phyloP scores from a whole-genome alignment of 1,284 basidiomycete species.

The Grifola frondosa region DNA sequence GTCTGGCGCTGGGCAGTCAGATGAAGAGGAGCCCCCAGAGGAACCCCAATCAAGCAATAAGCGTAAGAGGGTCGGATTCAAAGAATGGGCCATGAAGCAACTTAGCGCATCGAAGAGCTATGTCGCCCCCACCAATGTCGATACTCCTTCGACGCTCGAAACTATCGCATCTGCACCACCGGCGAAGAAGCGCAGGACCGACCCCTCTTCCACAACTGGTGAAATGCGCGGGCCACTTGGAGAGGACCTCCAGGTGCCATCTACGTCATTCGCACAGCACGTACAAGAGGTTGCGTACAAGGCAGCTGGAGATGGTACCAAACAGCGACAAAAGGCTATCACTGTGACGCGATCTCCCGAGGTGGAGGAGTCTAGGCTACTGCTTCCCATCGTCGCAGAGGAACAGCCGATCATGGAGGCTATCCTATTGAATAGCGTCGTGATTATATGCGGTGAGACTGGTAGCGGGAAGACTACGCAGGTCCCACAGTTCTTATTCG shows the following conservation, averaged over 20 bases:
- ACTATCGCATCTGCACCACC: slow-evolving; percentile 26
- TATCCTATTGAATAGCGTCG: slow-evolving; percentile 80
- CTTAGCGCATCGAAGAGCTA: slow-evolving; percentile 60
- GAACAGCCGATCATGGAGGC: slow-evolving; percentile 95
- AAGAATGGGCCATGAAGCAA: slow-evolving; percentile 83
- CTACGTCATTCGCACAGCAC: slow-evolving; percentile 57
- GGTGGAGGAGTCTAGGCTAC: slow-evolving; percentile 76
- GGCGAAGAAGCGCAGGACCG: slow-evolving; percentile 45
- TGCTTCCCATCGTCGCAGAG: slow-evolving; percentile 89
- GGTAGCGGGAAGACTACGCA: slow-evolving; percentile 99
- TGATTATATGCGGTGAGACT: slow-evolving; percentile 81
- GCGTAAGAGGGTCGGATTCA: slow-evolving; percentile 63
- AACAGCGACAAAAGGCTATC: slow-evolving; percentile 45
- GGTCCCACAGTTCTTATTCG: slow-evolving; percentile 90
- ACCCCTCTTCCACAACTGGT: slow-evolving; percentile 25
- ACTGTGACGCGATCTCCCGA: slow-evolving; percentile 68
- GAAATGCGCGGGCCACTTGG: slow-evolving; percentile 70
- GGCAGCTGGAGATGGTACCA: slow-evolving; percentile 15
- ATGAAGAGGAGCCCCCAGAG: slow-evolving; percentile 1
- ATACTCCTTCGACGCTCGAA: slow-evolving; percentile 9
- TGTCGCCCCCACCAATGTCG: slow-evolving; percentile 30
- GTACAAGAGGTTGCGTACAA: slow-evolving; percentile 38
- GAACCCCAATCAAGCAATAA: slow-evolving; percentile 14
- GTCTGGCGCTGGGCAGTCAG: background rate
- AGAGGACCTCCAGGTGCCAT: slow-evolving; percentile 60